phyloP scores from a whole-genome alignment of 805 yeast genomes.

The Grigorovia transvaalensis region DNA sequence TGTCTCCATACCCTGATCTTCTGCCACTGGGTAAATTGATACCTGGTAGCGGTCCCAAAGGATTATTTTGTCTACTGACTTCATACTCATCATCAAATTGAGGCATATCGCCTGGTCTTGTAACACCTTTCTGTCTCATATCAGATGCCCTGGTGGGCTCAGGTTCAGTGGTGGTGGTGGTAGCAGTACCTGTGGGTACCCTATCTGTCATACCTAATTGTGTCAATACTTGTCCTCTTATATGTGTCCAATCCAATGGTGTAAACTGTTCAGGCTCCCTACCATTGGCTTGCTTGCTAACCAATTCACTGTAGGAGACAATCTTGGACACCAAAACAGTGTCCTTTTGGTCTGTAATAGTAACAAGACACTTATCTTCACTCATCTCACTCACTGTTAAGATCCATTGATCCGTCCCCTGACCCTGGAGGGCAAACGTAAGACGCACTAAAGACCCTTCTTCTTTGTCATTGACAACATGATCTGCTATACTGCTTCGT shows the following conservation, averaged over 20 bases:
- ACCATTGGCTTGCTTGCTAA: background rate
- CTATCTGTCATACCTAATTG: background rate
- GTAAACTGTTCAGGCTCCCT: background rate
- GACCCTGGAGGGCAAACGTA: background rate
- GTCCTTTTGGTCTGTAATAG: background rate
- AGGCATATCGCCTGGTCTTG: conserved; percentile 23
- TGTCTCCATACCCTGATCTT: conserved; percentile 22
- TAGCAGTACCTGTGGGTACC: background rate
- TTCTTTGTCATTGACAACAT: background rate
- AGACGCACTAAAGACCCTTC: background rate
- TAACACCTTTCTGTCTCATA: background rate
- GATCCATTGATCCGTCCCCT: background rate
- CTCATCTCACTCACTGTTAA: background rate
- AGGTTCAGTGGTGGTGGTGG: background rate
- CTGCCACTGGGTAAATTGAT: conserved; percentile 1
- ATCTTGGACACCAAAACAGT: background rate
- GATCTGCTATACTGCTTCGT: background rate
- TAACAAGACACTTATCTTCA: background rate
- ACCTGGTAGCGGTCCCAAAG: conserved; percentile 3
- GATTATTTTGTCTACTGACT: conserved; percentile 2
- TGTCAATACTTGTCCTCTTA: background rate
- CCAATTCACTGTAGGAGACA: background rate
- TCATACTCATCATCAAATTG: conserved; percentile 28
- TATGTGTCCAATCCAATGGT: background rate
- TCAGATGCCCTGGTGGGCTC: background rate